Base-by-base conservation (phyloP, 2,329 filamentous ascomycete genomes). In the Diaporthe sp. region DNA sequence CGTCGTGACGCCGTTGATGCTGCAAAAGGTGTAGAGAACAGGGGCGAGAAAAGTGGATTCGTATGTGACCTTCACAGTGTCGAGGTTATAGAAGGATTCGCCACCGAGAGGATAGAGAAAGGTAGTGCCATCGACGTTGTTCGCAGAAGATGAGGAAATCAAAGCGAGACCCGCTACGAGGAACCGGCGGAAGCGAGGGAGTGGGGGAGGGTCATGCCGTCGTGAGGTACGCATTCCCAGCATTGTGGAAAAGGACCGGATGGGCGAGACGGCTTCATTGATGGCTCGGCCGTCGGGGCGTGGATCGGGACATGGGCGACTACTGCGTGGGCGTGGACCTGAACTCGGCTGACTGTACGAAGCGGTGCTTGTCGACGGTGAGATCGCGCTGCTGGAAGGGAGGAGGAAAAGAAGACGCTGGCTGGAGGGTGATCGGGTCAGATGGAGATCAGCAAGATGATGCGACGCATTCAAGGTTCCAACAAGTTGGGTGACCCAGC, bases 241-340 rank as follows among this genome's bases (percentile, higher is more conserved):
- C 69, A 72, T 72, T 22, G 69, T 72, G 69, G 69, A 72, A 72
- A 72, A 40, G 69, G 47, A 58, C 69, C 47, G 40, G 45, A 42
- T 7, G 33, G 69, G 45, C 57, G 69, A 52, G 47, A 64, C 25
- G 57, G 57, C 57, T 42, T 72, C 69, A 72, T 72, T 61, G 69
- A 72, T 52, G 64, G 45, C 33, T 52, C 45, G 64, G 64, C 45
- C 15, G 64, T 67, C 30, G 28, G 40, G 28, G 42, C 28, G 40
- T 35, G 28, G 42, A n/a, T n/a, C 12, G 22, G 45, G 64, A 67
- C 64, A 50, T 67, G n/a, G 57, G n/a, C 35, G 57, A 9, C 3
- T n/a, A 9, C 3, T n/a, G 38, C 61, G 45, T 25, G 64, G 33
- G n/a, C 22, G 30, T 19, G 28, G 45, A 19, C 42, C 10, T 50